phyloP scores from a whole-genome alignment of 805 yeast species.

The Geotrichum ghanense region DNA sequence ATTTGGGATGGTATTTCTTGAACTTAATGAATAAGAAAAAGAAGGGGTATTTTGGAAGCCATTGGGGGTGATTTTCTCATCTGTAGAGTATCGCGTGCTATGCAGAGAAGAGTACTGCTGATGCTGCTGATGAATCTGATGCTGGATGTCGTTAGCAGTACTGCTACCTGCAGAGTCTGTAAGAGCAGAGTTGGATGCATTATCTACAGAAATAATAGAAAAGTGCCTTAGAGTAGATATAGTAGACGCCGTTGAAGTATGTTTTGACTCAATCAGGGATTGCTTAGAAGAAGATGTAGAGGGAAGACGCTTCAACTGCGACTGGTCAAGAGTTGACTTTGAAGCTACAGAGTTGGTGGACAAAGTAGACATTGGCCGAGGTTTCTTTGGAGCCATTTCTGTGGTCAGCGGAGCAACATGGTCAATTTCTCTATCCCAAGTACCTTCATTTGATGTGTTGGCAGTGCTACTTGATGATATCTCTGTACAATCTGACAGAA shows the following conservation, averaged over 20 bases:
- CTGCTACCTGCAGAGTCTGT: neutral
- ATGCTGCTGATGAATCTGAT: neutral
- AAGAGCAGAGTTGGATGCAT: neutral
- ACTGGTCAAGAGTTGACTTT: neutral
- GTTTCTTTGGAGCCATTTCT: neutral
- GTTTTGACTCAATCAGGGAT: neutral
- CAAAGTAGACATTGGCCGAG: neutral
- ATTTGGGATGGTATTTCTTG: neutral
- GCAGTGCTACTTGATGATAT: neutral
- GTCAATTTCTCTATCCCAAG: slow-evolving; percentile 1
- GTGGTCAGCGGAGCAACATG: neutral
- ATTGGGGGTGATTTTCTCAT: neutral
- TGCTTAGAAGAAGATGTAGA: neutral
- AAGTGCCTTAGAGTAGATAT: neutral
- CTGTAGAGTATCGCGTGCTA: neutral
- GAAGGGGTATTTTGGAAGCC: neutral
- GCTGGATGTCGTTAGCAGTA: neutral
- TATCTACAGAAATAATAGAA: neutral
- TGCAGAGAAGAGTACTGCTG: neutral
- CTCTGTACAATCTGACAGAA: neutral
- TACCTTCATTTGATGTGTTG: neutral
- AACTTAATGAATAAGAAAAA: neutral
- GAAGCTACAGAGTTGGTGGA: neutral
- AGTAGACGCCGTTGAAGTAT: neutral
- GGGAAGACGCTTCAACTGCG: neutral